Conservation (phyloP, 495 filamentous ascomycete genomes). For the Diplogelasinospora grovesii region DNA sequence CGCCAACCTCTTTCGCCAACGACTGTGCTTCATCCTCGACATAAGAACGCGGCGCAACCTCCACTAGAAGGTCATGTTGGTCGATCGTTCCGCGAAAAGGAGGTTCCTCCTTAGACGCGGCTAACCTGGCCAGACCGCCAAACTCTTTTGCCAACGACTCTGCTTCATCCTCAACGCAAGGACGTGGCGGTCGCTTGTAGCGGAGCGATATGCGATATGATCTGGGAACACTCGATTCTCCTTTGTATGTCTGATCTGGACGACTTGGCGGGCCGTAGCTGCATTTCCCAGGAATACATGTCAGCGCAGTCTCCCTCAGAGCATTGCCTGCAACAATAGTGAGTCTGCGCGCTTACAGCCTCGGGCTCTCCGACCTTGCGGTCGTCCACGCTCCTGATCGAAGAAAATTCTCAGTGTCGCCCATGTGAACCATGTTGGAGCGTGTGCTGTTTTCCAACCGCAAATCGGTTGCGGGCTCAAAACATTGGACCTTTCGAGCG, state of each 20-base stretch:
- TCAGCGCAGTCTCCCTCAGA: too few relatives aligned
- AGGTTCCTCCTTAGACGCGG: constrained; percentile 31
- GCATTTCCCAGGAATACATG: background rate
- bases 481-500: constrained; percentile 7
- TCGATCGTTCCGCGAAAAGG: constrained; percentile 36
- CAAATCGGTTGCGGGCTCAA: constrained; percentile 7
- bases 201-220: background rate
- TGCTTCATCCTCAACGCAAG: constrained; percentile 40
- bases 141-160: constrained; percentile 40
- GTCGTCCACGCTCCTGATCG: constrained; percentile 36
- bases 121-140: constrained; percentile 19
- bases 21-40: too few relatives aligned
- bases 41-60: too few relatives aligned
- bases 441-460: constrained; percentile 5
- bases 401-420: constrained; percentile 31
- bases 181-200: constrained; percentile 28
- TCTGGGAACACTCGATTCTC: constrained; percentile 13
- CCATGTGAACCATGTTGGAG: constrained; percentile 29
- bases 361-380: constrained; percentile 35
- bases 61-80: constrained; percentile 34
- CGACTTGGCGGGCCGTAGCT: constrained; percentile 7
- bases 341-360: constrained; percentile 35
- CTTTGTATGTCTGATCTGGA: constrained; percentile 6
- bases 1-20: too few relatives aligned
- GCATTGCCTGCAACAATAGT: too few relatives aligned